phyloP scores from a whole-genome alignment of 768 basidiomycete genomes.

The Auriscalpium microsporum region DNA sequence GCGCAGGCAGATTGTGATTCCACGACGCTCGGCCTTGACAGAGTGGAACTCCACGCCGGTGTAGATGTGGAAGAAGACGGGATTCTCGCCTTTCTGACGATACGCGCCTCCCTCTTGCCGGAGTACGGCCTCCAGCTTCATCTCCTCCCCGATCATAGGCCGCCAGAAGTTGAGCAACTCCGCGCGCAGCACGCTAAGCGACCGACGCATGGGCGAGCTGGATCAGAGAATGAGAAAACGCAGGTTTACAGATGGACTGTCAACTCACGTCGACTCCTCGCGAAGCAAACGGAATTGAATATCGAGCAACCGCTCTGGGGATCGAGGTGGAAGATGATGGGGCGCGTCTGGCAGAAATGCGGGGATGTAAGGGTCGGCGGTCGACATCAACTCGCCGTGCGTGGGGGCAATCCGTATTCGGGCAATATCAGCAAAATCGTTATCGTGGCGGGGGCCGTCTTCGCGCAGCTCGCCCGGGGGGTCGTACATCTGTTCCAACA shows the following conservation, averaged over 20 bases:
- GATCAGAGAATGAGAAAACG: not conserved
- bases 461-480: conserved; percentile 44
- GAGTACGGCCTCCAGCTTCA: conserved; percentile 38
- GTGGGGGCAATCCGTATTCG: conserved; percentile 67
- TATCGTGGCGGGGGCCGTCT: conserved; percentile 52
- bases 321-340: conserved; percentile 46
- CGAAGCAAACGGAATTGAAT: conserved; percentile 68
- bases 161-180: conserved; percentile 12
- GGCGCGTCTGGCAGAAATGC: conserved; percentile 52
- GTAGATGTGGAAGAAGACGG: conserved; percentile 56
- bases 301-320: conserved; percentile 62
- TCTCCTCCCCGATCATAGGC: conserved; percentile 12
- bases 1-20: conserved; percentile 38
- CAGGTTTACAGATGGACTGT: not conserved
- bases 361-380: conserved; percentile 48
- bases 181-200: conserved; percentile 11
- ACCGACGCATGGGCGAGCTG: conserved; percentile 16
- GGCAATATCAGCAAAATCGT: conserved; percentile 47
- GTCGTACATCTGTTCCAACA: conserved; percentile 35
- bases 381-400: conserved; percentile 51
- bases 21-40: conserved; percentile 40
- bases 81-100: conserved; percentile 34
- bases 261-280: conserved; percentile 57
- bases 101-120: conserved; percentile 53
- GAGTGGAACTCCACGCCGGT: conserved; percentile 41